These are phyloP conservation scores for Curvularia eragrostidis DNA, from an alignment of 2,329 filamentous ascomycete genomes.

Conservation along the genomic window DNA sequence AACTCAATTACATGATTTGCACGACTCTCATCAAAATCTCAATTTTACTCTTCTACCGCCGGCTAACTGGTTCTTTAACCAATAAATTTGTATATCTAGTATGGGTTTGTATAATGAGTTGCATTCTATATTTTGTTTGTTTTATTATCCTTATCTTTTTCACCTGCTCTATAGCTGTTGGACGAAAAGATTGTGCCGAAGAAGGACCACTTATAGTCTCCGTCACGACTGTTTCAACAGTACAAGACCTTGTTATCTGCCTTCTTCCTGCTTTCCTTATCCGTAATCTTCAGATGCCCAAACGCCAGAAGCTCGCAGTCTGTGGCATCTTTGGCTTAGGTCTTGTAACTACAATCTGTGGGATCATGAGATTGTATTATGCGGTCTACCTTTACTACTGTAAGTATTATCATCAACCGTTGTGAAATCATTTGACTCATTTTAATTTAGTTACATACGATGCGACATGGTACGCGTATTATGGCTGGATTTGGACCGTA, in stretches of 20 bases:
- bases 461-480: neutral
- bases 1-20: slow-evolving; percentile 16
- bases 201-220: neutral
- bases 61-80: neutral
- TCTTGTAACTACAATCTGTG: neutral
- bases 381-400: neutral
- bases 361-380: neutral
- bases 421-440: neutral
- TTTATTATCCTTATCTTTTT: neutral
- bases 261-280: neutral
- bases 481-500: slow-evolving; percentile 1
- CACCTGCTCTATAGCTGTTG: neutral
- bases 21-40: slow-evolving; percentile 40
- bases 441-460: neutral
- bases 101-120: neutral
- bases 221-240: neutral
- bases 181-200: neutral
- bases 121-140: neutral
- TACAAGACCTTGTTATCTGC: neutral
- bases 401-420: neutral
- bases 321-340: neutral
- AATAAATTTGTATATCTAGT: neutral
- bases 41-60: slow-evolving; percentile 26
- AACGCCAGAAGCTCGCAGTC: neutral
- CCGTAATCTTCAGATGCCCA: neutral